Conservation (phyloP, 192 early-diverging fungal genomes). For the Diversispora eburnea region DNA sequence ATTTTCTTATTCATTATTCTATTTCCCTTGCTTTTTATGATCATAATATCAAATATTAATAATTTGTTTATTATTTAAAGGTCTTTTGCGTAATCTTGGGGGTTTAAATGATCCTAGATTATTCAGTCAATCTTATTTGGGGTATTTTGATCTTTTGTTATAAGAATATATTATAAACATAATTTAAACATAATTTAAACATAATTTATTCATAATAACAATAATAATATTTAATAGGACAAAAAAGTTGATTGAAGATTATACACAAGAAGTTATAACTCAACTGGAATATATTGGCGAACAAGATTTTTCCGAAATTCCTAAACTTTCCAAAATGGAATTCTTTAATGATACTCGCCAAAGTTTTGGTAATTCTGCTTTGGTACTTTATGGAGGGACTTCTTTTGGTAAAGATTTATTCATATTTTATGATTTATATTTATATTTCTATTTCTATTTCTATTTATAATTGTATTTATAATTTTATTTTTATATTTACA, state of each 20-base stretch:
- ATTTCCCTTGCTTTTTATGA: not conserved
- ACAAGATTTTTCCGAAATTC: conserved; percentile 37
- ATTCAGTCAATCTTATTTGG: conserved; percentile 55
- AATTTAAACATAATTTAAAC: conserved; percentile 1
- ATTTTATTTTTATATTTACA: not conserved
- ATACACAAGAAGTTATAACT: conserved; percentile 63
- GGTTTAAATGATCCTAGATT: conserved; percentile 63
- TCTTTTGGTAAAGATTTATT: conserved; percentile 51
- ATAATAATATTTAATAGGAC: conserved; percentile 42
- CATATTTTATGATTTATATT: not conserved
- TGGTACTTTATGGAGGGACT: conserved; percentile 69
- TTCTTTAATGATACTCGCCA: conserved; percentile 73
- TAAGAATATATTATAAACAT: too few relatives aligned
- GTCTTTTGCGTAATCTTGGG: conserved; percentile 70
- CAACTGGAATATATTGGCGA: conserved; percentile 56
- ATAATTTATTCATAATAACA: not conserved
- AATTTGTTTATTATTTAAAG: conserved; percentile 25
- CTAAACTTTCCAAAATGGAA: conserved; percentile 55
- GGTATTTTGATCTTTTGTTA: conserved; percentile 34
- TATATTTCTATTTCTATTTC: not conserved
- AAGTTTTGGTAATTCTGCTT: conserved; percentile 70
- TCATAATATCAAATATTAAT: not conserved
- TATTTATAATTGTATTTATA: conserved; percentile 21
- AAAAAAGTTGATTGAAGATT: conserved; percentile 73
- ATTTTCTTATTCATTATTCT: not conserved